Evolutionary conservation across 2,329 filamentous ascomycete genomes (phyloP).

Genomic region (Stagonosporopsis rhizophila): DNA sequence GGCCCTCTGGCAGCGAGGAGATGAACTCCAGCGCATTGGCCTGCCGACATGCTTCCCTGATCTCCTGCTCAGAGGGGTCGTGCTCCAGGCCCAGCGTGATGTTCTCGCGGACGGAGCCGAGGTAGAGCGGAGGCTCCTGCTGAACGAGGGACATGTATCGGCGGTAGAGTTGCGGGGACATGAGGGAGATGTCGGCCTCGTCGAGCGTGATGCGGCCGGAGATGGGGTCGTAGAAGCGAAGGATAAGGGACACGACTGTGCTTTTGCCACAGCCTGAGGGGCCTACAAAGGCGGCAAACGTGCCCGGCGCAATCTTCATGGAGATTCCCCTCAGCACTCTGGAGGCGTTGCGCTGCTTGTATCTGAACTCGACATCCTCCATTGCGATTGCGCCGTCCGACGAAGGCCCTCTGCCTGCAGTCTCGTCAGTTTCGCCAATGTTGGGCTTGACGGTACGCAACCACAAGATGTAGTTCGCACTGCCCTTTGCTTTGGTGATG

Average conservation of each 20-base stretch:
- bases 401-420: background rate
- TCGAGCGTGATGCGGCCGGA: conserved; percentile 69
- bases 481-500: conserved; percentile 8
- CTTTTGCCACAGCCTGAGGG: conserved; percentile 89
- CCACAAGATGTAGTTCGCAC: conserved; percentile 11
- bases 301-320: conserved; percentile 59
- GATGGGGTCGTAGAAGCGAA: conserved; percentile 90
- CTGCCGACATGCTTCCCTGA: conserved; percentile 60
- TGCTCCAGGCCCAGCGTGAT: conserved; percentile 54
- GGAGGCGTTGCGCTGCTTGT: conserved; percentile 82
- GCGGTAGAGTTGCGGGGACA: conserved; percentile 57
- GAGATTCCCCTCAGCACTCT: conserved; percentile 71
- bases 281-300: conserved; percentile 61
- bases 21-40: conserved; percentile 44
- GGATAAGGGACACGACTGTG: conserved; percentile 88
- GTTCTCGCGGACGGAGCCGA: conserved; percentile 57
- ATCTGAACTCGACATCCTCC: conserved; percentile 84
- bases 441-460: conserved; percentile 1
- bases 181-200: conserved; percentile 67
- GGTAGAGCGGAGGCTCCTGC: conserved; percentile 56
- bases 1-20: conserved; percentile 30
- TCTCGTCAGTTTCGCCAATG: conserved; percentile 4
- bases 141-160: conserved; percentile 72
- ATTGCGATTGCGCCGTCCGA: conserved; percentile 66
- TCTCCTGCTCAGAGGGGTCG: conserved; percentile 45